phyloP scores from a whole-genome alignment of 176 grass and related monocot species.

The Oryza meyeriana region DNA sequence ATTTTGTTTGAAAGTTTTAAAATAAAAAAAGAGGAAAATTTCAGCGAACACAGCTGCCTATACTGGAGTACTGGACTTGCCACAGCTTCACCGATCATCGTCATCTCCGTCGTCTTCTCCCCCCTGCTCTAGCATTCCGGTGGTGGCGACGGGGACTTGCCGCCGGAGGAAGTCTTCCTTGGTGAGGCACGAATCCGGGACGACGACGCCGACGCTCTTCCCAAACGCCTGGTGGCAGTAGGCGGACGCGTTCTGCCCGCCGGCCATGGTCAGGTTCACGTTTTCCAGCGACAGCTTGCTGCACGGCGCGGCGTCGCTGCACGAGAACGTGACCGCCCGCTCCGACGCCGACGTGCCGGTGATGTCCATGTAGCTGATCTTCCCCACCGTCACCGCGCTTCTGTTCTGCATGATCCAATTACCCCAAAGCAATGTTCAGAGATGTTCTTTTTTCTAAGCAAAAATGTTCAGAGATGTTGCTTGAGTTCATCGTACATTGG shows the following conservation, averaged over 20 bases:
- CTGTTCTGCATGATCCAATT: background rate
- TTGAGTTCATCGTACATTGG: conserved; percentile 19
- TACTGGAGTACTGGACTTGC: background rate
- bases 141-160: background rate
- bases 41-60: background rate
- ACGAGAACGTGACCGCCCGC: conserved; percentile 34
- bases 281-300: conserved; percentile 2
- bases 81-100: background rate
- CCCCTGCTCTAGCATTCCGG: background rate
- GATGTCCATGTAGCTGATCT: conserved; percentile 47
- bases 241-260: background rate
- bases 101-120: background rate
- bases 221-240: conserved; percentile 38
- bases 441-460: background rate
- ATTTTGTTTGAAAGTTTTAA: too few species aligned
- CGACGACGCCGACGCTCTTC: conserved; percentile 18
- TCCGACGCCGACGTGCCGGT: conserved; percentile 41
- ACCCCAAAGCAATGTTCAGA: background rate
- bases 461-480: background rate
- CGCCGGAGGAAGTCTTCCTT: conserved; percentile 27
- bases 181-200: conserved; percentile 35
- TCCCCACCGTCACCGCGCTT: conserved; percentile 14
- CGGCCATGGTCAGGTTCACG: conserved; percentile 31
- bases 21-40: too few species aligned
- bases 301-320: conserved; percentile 47